Conservation (phyloP, 2,329 filamentous ascomycete species). For the Tolypocladium inflatum region DNA sequence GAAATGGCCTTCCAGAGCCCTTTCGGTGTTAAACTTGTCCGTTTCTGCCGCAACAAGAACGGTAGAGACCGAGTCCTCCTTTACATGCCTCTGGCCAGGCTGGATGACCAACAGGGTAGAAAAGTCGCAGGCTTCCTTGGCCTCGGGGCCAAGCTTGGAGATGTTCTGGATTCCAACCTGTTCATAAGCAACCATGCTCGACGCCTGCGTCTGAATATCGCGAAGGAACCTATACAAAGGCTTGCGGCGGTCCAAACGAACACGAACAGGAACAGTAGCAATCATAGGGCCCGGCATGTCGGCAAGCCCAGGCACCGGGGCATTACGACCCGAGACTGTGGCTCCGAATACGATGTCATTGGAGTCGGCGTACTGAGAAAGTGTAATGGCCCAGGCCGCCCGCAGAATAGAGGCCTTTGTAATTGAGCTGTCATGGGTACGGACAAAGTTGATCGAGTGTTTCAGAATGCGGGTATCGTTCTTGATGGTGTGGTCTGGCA, state of each 20-base stretch:
- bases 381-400: slow-evolving; percentile 17
- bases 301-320: slow-evolving; percentile 10
- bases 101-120: slow-evolving; percentile 8
- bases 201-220: slow-evolving; percentile 7
- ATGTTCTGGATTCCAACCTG: slow-evolving; percentile 8
- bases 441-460: too few relatives aligned
- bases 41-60: too few relatives aligned
- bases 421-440: neutral
- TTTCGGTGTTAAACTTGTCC: too few relatives aligned
- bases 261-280: slow-evolving; percentile 9
- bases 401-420: neutral
- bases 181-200: slow-evolving; percentile 6
- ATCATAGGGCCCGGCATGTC: slow-evolving; percentile 11
- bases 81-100: neutral
- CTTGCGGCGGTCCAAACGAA: slow-evolving; percentile 2
- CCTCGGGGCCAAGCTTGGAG: slow-evolving; percentile 4
- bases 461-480: too few relatives aligned
- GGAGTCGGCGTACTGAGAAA: slow-evolving; percentile 7
- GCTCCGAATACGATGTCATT: slow-evolving; percentile 14
- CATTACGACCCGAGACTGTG: slow-evolving; percentile 13
- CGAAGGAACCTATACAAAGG: slow-evolving; percentile 7
- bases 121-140: slow-evolving; percentile 5
- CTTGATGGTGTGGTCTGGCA: too few relatives aligned
- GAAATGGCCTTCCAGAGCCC: neutral
- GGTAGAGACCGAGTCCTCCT: too few relatives aligned